A percentile compares a stretch with the other conserved stretches of the same genome.
Conservation (phyloP, 805 yeast genomes). For the Nakazawaea populi region DNA sequence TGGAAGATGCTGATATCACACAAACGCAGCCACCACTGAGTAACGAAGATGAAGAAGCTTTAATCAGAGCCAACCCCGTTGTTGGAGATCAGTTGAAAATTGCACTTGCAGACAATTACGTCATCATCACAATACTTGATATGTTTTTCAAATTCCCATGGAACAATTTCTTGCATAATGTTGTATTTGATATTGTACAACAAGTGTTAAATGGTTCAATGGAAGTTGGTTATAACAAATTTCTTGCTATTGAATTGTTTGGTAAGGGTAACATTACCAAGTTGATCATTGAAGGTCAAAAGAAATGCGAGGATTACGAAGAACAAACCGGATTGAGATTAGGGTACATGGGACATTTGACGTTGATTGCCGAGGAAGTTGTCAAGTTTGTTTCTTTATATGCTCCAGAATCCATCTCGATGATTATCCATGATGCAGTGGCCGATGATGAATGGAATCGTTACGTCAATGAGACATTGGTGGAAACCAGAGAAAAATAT, state of each 20-base stretch:
- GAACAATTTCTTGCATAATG: constrained; percentile 97
- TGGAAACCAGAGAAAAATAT: constrained; percentile 88
- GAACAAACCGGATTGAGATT: constrained; percentile 57
- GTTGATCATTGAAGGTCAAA: constrained; percentile 57
- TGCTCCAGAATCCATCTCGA: constrained; percentile 54
- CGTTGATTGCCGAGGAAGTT: constrained; percentile 90
- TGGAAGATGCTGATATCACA: constrained; percentile 19
- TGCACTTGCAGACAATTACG: constrained; percentile 67
- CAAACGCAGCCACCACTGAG: not conserved
- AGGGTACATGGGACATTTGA: constrained; percentile 97
- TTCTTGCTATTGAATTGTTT: constrained; percentile 63
- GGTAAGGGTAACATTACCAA: constrained; percentile 56
- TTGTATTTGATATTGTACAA: constrained; percentile 93
- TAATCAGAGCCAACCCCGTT: constrained; percentile 53
- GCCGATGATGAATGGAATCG: constrained; percentile 65
- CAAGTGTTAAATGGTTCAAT: constrained; percentile 86
- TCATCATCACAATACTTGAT: constrained; percentile 59
- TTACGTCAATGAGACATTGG: constrained; percentile 76
- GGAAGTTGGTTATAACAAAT: constrained; percentile 82
- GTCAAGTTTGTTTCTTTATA: constrained; percentile 73
- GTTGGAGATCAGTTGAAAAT: constrained; percentile 88
- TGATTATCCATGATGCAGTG: constrained; percentile 42
- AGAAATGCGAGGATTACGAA: constrained; percentile 53
- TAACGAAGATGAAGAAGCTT: constrained; percentile 13
- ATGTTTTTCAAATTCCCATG: constrained; percentile 86